Conservation (phyloP, 2,329 filamentous ascomycete species). For the Cladosporium phlei region DNA sequence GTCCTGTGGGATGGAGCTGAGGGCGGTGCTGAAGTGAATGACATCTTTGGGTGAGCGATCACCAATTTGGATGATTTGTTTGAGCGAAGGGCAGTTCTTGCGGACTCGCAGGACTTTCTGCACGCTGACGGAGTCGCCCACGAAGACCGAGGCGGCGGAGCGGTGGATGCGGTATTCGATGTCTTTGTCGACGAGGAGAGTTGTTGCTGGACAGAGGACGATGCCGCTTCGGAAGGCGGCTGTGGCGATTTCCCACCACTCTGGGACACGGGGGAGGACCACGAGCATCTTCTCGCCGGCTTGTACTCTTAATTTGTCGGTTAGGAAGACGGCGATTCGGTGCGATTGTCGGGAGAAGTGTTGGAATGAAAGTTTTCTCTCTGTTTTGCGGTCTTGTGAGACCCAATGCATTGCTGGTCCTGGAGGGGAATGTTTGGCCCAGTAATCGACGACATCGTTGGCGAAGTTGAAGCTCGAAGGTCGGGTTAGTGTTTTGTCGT, state of each 20-base stretch:
- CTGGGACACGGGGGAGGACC: conserved; percentile 35
- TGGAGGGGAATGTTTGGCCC: conserved; percentile 29
- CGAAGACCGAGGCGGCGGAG: conserved; percentile 34
- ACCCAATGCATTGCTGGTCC: conserved; percentile 37
- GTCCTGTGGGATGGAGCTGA: conserved; percentile 25
- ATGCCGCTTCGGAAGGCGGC: conserved; percentile 35
- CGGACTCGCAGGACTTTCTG: conserved; percentile 32
- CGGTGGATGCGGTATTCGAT: conserved; percentile 35
- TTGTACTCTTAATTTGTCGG: conserved; percentile 28
- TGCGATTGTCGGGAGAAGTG: conserved; percentile 37
- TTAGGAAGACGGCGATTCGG: conserved; percentile 33
- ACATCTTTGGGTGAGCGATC: conserved; percentile 22
- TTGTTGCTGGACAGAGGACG: conserved; percentile 37
- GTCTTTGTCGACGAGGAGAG: conserved; percentile 36
- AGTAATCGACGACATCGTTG: conserved; percentile 38
- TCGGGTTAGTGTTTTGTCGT: conserved; percentile 19
- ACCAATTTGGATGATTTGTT: conserved; percentile 32
- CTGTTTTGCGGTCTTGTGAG: conserved; percentile 29
- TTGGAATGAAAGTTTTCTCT: conserved; percentile 30
- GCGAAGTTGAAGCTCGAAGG: conserved; percentile 38
- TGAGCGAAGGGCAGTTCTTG: conserved; percentile 30
- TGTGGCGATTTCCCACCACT: conserved; percentile 39
- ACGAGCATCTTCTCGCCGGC: conserved; percentile 35
- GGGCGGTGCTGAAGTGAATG: conserved; percentile 23
- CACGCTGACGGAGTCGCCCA: conserved; percentile 35